These are phyloP conservation scores for Cercophora scortea DNA, from an alignment of 495 filamentous ascomycete species.

Conservation along the genomic window DNA sequence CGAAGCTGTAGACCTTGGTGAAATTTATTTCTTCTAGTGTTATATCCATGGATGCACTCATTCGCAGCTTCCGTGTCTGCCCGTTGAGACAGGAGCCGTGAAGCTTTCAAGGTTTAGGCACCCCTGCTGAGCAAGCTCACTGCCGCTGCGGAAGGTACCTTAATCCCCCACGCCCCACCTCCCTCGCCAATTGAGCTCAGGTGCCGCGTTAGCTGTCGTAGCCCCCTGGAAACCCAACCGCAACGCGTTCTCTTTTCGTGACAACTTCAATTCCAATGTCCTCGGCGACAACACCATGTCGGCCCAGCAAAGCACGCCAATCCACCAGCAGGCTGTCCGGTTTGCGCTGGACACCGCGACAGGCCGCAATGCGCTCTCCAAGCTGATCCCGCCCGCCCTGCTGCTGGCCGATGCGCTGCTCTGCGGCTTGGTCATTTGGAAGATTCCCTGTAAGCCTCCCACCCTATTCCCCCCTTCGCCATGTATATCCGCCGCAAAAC, in stretches of 20 bases:
- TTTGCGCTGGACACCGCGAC: slow-evolving; percentile 31
- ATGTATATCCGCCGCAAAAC: neutral
- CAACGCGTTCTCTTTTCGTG: too few relatives aligned
- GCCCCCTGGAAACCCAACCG: too few relatives aligned
- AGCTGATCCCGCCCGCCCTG: slow-evolving; percentile 49
- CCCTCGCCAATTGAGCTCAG: too few relatives aligned
- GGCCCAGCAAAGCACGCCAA: neutral
- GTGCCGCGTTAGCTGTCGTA: too few relatives aligned
- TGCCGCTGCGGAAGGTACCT: too few relatives aligned
- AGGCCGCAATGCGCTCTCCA: slow-evolving; percentile 31
- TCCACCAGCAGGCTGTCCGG: slow-evolving; percentile 7
- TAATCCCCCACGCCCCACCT: too few relatives aligned
- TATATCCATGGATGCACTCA: neutral
- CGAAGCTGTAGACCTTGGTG: slow-evolving; percentile 3
- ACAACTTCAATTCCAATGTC: too few relatives aligned
- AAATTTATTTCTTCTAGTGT: slow-evolving; percentile 8
- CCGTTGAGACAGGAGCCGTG: too few relatives aligned
- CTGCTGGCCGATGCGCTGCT: slow-evolving; percentile 67
- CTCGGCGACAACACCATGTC: too few relatives aligned
- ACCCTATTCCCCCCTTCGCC: neutral
- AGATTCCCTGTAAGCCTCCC: slow-evolving; percentile 66
- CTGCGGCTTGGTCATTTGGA: slow-evolving; percentile 69
- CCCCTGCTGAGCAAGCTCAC: too few relatives aligned
- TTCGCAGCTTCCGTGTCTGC: too few relatives aligned
- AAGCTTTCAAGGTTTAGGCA: too few relatives aligned